Percentiles rank a stretch among this genome's conserved stretches.
phyloP scores from a whole-genome alignment of 2,329 filamentous ascomycete genomes.

The Alternaria arbusti region DNA sequence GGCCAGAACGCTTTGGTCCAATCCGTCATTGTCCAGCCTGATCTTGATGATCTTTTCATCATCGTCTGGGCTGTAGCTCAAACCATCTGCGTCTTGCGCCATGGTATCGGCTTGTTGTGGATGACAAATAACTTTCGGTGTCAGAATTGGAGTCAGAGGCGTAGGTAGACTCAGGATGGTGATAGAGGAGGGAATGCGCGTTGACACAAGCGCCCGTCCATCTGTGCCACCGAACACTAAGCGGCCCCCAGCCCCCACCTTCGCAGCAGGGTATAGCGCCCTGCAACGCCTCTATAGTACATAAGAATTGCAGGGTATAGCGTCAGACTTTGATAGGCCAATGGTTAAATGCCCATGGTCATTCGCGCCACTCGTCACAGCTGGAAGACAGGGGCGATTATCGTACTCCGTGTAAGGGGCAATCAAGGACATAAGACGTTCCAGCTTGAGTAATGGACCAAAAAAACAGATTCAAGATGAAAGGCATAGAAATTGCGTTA shows the following conservation, averaged over 20 bases:
- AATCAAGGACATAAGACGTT: background rate
- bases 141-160: background rate
- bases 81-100: background rate
- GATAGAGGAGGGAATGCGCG: background rate
- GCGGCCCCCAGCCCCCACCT: background rate
- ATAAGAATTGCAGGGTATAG: background rate
- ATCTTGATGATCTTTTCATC: background rate
- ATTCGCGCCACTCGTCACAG: background rate
- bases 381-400: constrained; percentile 30
- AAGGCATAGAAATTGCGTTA: background rate
- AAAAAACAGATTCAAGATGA: background rate
- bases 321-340: background rate
- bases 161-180: background rate
- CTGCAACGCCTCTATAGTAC: background rate
- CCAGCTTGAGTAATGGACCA: background rate
- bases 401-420: constrained; percentile 7
- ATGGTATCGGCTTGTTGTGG: background rate
- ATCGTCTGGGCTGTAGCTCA: background rate
- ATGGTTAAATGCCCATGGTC: background rate
- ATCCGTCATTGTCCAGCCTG: background rate
- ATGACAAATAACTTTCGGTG: background rate
- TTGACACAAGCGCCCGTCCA: background rate
- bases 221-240: background rate
- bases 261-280: background rate
- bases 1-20: background rate